A percentile compares a stretch with the other conserved stretches of the same genome.
These are phyloP conservation scores for Corynascus novoguineensis DNA, from an alignment of 495 filamentous ascomycete genomes.

Conservation along the genomic window DNA sequence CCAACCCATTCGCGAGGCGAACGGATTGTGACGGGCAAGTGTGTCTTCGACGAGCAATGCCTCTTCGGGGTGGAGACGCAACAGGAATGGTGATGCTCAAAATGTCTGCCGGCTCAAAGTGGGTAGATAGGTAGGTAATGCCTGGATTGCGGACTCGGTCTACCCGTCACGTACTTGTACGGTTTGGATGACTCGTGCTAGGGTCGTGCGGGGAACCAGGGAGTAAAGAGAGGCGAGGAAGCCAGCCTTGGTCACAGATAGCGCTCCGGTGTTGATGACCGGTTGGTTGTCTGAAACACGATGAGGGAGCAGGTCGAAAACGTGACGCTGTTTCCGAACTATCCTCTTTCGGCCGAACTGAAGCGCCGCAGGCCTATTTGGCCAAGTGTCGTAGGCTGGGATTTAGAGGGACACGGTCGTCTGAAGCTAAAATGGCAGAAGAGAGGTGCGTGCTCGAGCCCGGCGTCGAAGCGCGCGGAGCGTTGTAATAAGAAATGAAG, in stretches of 20 bases:
- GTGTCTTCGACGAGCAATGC: neutral
- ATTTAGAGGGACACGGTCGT: neutral
- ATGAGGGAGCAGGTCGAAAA: too few species aligned
- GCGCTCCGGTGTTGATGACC: too few species aligned
- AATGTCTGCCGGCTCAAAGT: neutral
- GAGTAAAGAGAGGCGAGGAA: neutral
- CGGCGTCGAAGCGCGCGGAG: neutral
- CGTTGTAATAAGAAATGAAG: slow-evolving; percentile 4
- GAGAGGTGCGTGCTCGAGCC: neutral
- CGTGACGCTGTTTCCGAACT: too few species aligned
- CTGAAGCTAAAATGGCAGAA: neutral
- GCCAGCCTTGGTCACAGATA: too few species aligned
- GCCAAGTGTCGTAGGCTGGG: neutral
- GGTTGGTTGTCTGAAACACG: too few species aligned
- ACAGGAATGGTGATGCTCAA: neutral
- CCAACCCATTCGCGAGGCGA: neutral
- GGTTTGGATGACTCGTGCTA: neutral
- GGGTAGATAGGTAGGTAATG: too few species aligned
- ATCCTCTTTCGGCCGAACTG: too few species aligned
- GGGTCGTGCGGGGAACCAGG: neutral
- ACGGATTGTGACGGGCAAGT: neutral
- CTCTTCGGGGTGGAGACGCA: too few species aligned
- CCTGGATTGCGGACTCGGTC: too few species aligned
- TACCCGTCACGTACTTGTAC: too few species aligned
- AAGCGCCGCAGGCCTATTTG: too few species aligned